Base-by-base conservation (phyloP, 2,329 filamentous ascomycete genomes). In the Diaporthe citrichinensis region DNA sequence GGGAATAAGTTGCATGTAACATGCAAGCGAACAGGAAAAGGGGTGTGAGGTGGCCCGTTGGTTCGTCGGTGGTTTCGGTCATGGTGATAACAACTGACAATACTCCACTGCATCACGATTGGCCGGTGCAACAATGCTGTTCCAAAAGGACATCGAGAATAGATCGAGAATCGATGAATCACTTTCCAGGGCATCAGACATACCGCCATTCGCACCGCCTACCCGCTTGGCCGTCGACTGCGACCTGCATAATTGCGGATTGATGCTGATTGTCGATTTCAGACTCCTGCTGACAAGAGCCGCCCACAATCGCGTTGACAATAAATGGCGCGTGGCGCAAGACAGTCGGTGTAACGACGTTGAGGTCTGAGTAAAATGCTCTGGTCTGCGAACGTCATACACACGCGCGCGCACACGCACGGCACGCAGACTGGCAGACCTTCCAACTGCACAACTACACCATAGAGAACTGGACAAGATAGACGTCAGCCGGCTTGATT, bases 1-100 rank as follows among this genome's bases (percentile, higher is more conserved):
- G 31, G 55, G 34, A 49, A 39, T 62, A 44, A 23, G 31, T 75
- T 59, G 74, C 74, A 75, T 75, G 68, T 73, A 75, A 75, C 31
- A 31, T 75, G 74, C 74, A 75, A 28, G 57, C 36, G 31, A n/a
- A n/a, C 55, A 61, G 44, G 57, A 61, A 25, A 53, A 65, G 58
- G 61, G 51, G 53, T 61, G 28, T 53, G 34, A 53, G 39, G 36
- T 55, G 46, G 23, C 44, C 59, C 28, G 36, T 53, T 17, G 14
- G 31, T 61, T 23, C 28, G 62, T n/a, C 53, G 31, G 39, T 61
- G 46, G 57, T 73, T 46, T 44, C 57, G 23, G 46, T 65, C 71
- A 55, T 61, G n/a, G n/a, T 39, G 58, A 62, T 53, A 62, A 73
- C 44, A 25, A 73, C 28, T 31, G 12, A n/a, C 20, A 20, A 17